phyloP scores from a whole-genome alignment of 768 basidiomycete genomes.

The Trametes cingulata region DNA sequence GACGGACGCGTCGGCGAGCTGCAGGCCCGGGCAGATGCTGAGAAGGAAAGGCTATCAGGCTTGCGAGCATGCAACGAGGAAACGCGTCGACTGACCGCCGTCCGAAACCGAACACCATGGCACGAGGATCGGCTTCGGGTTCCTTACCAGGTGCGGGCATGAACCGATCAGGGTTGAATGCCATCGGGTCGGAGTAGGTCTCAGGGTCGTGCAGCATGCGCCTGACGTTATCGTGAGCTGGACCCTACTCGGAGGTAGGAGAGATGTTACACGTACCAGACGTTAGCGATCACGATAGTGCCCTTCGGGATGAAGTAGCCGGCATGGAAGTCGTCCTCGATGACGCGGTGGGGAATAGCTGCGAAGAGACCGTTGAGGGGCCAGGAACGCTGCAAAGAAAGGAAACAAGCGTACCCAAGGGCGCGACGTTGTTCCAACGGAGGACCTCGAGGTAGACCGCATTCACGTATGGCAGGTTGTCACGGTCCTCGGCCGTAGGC shows the following conservation, averaged over 20 bases:
- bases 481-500: slow-evolving; percentile 29
- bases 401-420: slow-evolving; percentile 20
- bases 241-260: not conserved
- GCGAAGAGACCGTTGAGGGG: not conserved
- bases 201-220: slow-evolving; percentile 34
- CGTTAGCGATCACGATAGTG: slow-evolving; percentile 35
- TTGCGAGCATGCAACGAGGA: not conserved
- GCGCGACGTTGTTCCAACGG: slow-evolving; percentile 34
- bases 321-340: slow-evolving; percentile 35
- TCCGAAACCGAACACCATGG: slow-evolving; percentile 34
- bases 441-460: slow-evolving; percentile 30
- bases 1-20: slow-evolving; percentile 35
- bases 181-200: slow-evolving; percentile 34
- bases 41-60: not conserved
- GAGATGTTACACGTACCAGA: slow-evolving; percentile 29
- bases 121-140: slow-evolving; percentile 29
- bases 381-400: not conserved
- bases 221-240: not conserved
- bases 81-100: slow-evolving; percentile 23
- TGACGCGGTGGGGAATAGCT: slow-evolving; percentile 35
- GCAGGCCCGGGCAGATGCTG: slow-evolving; percentile 27
- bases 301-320: slow-evolving; percentile 39
- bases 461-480: slow-evolving; percentile 28
- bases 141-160: slow-evolving; percentile 22
- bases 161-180: slow-evolving; percentile 38